Evolutionary conservation across 1,284 basidiomycete species (phyloP).

Genomic region (Apiotrichum sp.): DNA sequence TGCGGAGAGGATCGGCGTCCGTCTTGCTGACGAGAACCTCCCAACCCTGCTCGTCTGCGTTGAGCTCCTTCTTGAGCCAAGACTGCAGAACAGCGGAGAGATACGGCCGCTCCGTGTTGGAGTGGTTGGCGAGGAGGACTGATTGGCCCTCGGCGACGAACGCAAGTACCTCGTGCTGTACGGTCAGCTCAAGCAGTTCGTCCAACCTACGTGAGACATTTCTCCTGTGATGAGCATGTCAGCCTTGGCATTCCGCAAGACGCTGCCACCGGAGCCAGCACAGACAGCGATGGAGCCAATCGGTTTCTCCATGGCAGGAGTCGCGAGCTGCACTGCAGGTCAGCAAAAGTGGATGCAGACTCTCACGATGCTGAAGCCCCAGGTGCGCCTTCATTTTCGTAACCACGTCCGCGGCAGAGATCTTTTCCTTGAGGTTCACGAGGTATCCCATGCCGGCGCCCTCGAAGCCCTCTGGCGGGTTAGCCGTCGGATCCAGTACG

Average conservation of each 20-base stretch:
- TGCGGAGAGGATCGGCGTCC: constrained; percentile 18
- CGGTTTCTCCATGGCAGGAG: constrained; percentile 41
- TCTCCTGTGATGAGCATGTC: constrained; percentile 88
- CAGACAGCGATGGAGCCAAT: constrained; percentile 63
- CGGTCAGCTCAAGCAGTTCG: background rate
- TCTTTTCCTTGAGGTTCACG: constrained; percentile 51
- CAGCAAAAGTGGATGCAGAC: background rate
- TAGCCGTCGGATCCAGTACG: constrained; percentile 20
- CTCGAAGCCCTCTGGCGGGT: constrained; percentile 37
- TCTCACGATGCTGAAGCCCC: constrained; percentile 59
- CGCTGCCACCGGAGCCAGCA: constrained; percentile 63
- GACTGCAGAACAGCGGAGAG: constrained; percentile 59
- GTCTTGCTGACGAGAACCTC: constrained; percentile 12
- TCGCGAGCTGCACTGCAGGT: constrained; percentile 68
- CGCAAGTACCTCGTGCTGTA: constrained; percentile 74
- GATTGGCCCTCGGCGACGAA: constrained; percentile 64
- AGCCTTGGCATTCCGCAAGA: constrained; percentile 63
- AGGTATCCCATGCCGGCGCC: constrained; percentile 62
- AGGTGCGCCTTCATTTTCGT: constrained; percentile 64
- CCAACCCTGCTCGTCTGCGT: constrained; percentile 17
- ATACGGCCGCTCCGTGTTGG: constrained; percentile 83
- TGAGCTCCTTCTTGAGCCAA: constrained; percentile 57
- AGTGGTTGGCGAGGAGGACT: constrained; percentile 77
- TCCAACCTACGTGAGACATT: constrained; percentile 67
- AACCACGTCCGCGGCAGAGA: constrained; percentile 55